Evolutionary conservation across 2,329 filamentous ascomycete species (phyloP).

Genomic region (Penicillium sp.): DNA sequence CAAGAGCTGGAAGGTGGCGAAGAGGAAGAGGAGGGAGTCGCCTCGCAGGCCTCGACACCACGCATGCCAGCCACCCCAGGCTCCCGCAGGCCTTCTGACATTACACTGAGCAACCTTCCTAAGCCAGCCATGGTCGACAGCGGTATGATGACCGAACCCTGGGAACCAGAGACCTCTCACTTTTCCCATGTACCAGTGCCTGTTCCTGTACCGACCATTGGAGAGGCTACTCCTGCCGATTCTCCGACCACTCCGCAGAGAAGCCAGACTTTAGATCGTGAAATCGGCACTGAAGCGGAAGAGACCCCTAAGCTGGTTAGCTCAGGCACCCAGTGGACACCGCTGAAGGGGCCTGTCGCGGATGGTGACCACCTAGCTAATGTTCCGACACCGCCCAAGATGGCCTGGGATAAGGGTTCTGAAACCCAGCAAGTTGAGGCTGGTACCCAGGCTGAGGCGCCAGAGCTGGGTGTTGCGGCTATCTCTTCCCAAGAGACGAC

Average conservation of each 20-base stretch:
- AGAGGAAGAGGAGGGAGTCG: conserved; percentile 63
- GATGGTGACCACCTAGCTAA: conserved; percentile 34
- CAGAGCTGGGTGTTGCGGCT: conserved; percentile 36
- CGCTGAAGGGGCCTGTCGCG: conserved; percentile 32
- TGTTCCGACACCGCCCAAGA: conserved; percentile 46
- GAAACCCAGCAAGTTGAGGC: conserved; percentile 20
- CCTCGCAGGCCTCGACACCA: conserved; percentile 46
- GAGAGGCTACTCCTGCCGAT: conserved; percentile 18
- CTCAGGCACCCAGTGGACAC: conserved; percentile 49
- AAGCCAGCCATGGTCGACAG: conserved; percentile 61
- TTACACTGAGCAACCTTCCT: conserved; percentile 24
- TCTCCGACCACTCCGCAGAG: conserved; percentile 28
- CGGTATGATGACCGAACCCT: conserved; percentile 66
- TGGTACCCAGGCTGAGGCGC: conserved; percentile 22
- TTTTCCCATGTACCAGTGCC: background rate
- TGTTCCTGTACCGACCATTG: conserved; percentile 25
- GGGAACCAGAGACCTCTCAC: conserved; percentile 44
- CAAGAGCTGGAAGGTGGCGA: conserved; percentile 74
- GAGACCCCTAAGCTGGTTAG: conserved; percentile 37
- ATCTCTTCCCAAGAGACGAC: conserved; percentile 40
- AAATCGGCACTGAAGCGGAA: conserved; percentile 19
- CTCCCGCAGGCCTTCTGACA: conserved; percentile 39
- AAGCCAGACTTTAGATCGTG: conserved; percentile 18
- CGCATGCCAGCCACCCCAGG: conserved; percentile 34
- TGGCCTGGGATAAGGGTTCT: conserved; percentile 42